Conservation (phyloP, 2,329 filamentous ascomycete genomes). For the Rutstroemia sp. region DNA sequence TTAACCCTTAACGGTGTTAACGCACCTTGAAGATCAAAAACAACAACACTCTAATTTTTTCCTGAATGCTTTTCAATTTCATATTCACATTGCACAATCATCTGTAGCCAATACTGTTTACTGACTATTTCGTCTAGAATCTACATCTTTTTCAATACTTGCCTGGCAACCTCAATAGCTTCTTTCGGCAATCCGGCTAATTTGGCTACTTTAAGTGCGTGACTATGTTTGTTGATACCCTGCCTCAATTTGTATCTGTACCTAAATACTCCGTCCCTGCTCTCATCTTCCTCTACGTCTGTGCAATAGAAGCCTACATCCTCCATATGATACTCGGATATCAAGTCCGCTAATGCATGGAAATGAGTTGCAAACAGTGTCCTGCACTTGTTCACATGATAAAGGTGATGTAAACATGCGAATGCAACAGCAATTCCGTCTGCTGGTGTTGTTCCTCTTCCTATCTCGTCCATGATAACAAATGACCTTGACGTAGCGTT, state of each 20-base stretch:
- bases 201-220: constrained; percentile 89
- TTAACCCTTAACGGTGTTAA: constrained; percentile 33
- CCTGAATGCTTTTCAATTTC: constrained; percentile 25
- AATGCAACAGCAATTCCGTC: constrained; percentile 88
- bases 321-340: constrained; percentile 42
- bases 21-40: constrained; percentile 33
- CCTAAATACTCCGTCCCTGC: constrained; percentile 52
- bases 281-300: constrained; percentile 66
- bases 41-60: constrained; percentile 37
- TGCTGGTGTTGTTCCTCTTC: constrained; percentile 85
- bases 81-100: constrained; percentile 39
- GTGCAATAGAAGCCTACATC: constrained; percentile 63
- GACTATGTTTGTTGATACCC: constrained; percentile 79
- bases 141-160: constrained; percentile 21
- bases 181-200: constrained; percentile 73
- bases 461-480: constrained; percentile 98
- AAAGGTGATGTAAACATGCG: constrained; percentile 78
- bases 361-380: constrained; percentile 95
- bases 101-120: constrained; percentile 23
- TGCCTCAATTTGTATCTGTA: constrained; percentile 77
- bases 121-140: constrained; percentile 50
- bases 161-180: constrained; percentile 58
- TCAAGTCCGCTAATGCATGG: constrained; percentile 75
- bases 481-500: constrained; percentile 78
- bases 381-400: constrained; percentile 67